Base-by-base conservation (phyloP, 2,329 filamentous ascomycete genomes). In the Aspergillus fumigatiaffinis region DNA sequence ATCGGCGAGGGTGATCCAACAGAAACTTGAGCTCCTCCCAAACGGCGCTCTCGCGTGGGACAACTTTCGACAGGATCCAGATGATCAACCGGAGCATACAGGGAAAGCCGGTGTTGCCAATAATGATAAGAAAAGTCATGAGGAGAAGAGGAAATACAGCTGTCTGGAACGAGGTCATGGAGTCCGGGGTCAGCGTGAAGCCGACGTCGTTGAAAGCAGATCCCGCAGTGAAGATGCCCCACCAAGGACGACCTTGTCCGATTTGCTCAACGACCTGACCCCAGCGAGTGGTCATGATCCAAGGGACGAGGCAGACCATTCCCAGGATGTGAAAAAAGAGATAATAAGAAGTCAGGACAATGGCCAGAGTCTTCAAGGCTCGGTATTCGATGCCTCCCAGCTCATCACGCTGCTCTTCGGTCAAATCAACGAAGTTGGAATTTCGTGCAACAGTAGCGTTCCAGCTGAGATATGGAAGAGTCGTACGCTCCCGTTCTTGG, bases 191-290 rank as follows among this genome's bases (percentile, higher is more conserved):
- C 62, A 99, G 79, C 1, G 92, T 93, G 66, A 92, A 93, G 10
- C 94, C 94, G n/a, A 97, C 77, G 77, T 99, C 93, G 75, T 93
- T 97, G 75, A 99, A 97, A 55, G 92, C 84, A 44, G 92, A 94
- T 51, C 86, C 91, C 14, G 92, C 79, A 0, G 91, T 96, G 76
- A 93, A 99, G 64, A 99, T 86, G 0, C 85, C 92, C 84, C 94
- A 99, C 94, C 94, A 99, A 0, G 84, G 83, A 44, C 85, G 85
- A 56, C 81, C 87, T 63, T 90, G 77, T 8, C 85, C 86, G 52
- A 78, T 80, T 0, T 71, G 73, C 1, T 82, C 78, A n/a, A 97
- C 84, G 17, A 93, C 70, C 0, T 78, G 63, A 4, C 85, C 86
- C 72, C 90, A 97, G 2, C 75, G 77, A 0, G 79, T 59, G 23